These are phyloP conservation scores for Aureobasidium sp. DNA, from an alignment of 2,329 filamentous ascomycete species.

Conservation along the genomic window DNA sequence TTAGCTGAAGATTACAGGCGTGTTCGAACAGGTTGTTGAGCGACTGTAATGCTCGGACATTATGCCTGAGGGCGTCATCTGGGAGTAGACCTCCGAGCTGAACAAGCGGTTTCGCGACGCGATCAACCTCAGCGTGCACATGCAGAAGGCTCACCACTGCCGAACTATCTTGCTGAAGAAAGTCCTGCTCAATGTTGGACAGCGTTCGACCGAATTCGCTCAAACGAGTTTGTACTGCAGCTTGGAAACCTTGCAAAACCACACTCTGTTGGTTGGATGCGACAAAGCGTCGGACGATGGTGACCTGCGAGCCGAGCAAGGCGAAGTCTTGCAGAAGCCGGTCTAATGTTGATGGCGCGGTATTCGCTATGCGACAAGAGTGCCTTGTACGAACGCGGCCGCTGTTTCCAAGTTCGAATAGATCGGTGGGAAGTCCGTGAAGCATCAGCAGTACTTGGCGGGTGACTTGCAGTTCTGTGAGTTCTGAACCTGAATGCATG, in stretches of 20 bases:
- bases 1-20: constrained; percentile 59
- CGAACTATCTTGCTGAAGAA: constrained; percentile 46
- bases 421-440: constrained; percentile 61
- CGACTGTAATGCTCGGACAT: constrained; percentile 54
- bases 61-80: constrained; percentile 40
- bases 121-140: constrained; percentile 49
- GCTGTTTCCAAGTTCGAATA: constrained; percentile 46
- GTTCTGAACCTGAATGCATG: constrained; percentile 15
- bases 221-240: constrained; percentile 51
- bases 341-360: constrained; percentile 23
- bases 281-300: constrained; percentile 42
- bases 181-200: constrained; percentile 50
- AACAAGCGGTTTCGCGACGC: constrained; percentile 46
- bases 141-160: constrained; percentile 58
- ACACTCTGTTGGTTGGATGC: constrained; percentile 26
- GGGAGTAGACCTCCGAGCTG: constrained; percentile 54
- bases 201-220: constrained; percentile 50
- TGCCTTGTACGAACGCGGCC: constrained; percentile 17
- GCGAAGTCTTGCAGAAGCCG: constrained; percentile 38
- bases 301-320: constrained; percentile 39
- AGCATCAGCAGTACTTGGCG: constrained; percentile 83
- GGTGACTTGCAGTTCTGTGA: constrained; percentile 64
- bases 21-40: constrained; percentile 70
- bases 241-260: constrained; percentile 60
- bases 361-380: constrained; percentile 8